Conservation (phyloP, 2,329 filamentous ascomycete species). For the Fusarium decemcellulare region DNA sequence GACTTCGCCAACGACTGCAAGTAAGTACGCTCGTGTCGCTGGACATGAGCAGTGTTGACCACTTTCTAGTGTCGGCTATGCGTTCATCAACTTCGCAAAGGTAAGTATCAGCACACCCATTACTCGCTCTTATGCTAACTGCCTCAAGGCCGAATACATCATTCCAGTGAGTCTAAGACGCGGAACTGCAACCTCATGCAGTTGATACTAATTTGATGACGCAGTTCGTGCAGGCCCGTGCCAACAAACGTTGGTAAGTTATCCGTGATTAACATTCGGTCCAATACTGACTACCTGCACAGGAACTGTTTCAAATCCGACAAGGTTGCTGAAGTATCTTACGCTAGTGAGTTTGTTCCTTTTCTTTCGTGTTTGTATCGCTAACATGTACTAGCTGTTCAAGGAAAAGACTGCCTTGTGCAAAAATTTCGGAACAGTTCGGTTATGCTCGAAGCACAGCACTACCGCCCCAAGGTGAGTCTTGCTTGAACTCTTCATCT, state of each 20-base stretch:
- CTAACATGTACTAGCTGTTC: conserved; percentile 75
- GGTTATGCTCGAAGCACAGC: conserved; percentile 88
- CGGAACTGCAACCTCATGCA: background rate
- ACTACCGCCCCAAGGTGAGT: conserved; percentile 86
- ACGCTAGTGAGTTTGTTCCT: conserved; percentile 80
- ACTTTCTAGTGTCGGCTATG: conserved; percentile 85
- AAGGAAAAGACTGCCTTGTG: conserved; percentile 90
- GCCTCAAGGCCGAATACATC: conserved; percentile 76
- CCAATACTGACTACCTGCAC: conserved; percentile 10
- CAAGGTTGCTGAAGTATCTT: conserved; percentile 92
- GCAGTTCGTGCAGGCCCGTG: conserved; percentile 80
- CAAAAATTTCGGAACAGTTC: conserved; percentile 98
- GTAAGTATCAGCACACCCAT: conserved; percentile 61
- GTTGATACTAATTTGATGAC: conserved; percentile 38
- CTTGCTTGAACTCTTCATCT: background rate
- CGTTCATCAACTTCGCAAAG: conserved; percentile 94
- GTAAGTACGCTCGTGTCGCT: conserved; percentile 61
- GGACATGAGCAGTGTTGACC: conserved; percentile 42
- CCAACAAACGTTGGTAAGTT: conserved; percentile 77
- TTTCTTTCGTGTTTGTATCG: background rate
- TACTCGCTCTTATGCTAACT: conserved; percentile 52
- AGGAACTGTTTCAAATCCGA: conserved; percentile 76
- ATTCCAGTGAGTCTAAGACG: conserved; percentile 68
- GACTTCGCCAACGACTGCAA: conserved; percentile 89
- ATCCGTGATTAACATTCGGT: background rate